Percentiles rank a stretch among this genome's conserved stretches.
Conservation (phyloP, 495 filamentous ascomycete genomes). For the Penicillium soppii region DNA sequence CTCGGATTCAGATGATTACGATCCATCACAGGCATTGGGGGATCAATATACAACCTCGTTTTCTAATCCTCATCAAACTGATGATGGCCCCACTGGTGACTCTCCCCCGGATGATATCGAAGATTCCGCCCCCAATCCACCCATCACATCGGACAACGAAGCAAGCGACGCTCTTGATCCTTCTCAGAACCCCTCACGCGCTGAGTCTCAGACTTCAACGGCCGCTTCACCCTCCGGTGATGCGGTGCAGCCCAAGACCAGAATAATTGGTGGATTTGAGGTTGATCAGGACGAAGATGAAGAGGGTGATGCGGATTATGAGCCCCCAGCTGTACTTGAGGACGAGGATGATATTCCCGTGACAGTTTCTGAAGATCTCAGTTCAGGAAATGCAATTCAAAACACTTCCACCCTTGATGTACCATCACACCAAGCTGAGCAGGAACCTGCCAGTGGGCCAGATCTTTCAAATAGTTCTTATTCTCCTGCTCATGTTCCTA, state of each 20-base stretch:
- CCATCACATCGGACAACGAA: constrained; percentile 26
- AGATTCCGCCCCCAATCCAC: constrained; percentile 16
- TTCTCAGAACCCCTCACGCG: constrained; percentile 36
- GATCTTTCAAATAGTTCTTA: constrained; percentile 53
- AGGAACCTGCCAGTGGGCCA: constrained; percentile 53
- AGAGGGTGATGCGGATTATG: constrained; percentile 55
- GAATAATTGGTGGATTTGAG: constrained; percentile 77
- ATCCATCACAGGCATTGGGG: constrained; percentile 50
- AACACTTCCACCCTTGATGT: constrained; percentile 55
- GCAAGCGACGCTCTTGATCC: constrained; percentile 25
- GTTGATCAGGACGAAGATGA: constrained; percentile 56
- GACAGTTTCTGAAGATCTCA: constrained; percentile 48
- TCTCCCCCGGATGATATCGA: constrained; percentile 17
- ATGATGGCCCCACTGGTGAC: constrained; percentile 21
- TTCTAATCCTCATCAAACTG: constrained; percentile 25
- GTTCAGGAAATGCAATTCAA: constrained; percentile 59
- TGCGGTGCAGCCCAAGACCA: constrained; percentile 53
- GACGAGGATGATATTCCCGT: constrained; percentile 48
- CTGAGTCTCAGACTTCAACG: constrained; percentile 40
- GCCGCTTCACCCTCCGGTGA: constrained; percentile 35
- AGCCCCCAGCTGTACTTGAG: constrained; percentile 52
- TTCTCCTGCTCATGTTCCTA: constrained; percentile 49
- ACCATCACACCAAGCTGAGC: constrained; percentile 54
- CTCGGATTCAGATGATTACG: constrained; percentile 55
- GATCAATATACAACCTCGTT: constrained; percentile 38